Conservation (phyloP, 2,329 filamentous ascomycete genomes). For the Geosmithia putterillii region DNA sequence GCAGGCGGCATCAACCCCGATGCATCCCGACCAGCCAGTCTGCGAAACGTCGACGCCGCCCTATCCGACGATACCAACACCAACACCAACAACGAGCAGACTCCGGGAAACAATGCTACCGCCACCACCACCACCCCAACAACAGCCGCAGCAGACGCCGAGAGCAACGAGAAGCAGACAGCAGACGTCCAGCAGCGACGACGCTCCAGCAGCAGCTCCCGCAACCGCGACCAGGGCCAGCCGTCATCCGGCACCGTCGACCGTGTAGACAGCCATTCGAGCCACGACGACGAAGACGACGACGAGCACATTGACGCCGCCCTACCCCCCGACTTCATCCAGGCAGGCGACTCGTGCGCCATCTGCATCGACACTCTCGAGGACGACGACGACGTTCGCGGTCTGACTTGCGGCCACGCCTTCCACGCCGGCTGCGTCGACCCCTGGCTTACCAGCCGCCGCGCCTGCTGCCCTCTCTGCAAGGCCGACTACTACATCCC, state of each 20-base stretch:
- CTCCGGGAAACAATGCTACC: not conserved
- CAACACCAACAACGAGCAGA: constrained; percentile 11
- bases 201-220: no score
- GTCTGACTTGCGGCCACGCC: constrained; percentile 89
- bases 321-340: constrained; percentile 67
- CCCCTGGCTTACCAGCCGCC: constrained; percentile 87
- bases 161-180: constrained; percentile 6
- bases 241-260: constrained; percentile 15
- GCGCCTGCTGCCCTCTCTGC: constrained; percentile 92
- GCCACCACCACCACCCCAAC: constrained; percentile 1
- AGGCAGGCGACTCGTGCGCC: constrained; percentile 82
- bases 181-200: constrained; percentile 12
- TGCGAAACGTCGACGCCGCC: constrained; percentile 54
- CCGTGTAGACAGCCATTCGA: constrained; percentile 20
- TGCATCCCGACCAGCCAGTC: constrained; percentile 59
- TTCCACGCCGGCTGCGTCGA: constrained; percentile 96
- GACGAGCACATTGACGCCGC: constrained; percentile 77
- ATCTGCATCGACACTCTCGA: constrained; percentile 93
- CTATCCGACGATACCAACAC: constrained; percentile 30
- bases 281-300: constrained; percentile 52
- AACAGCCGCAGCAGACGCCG: constrained; percentile 8
- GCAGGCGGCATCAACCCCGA: constrained; percentile 71
- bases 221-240: not conserved
- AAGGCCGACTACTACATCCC: constrained; percentile 97
- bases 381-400: constrained; percentile 90